Conservation (phyloP, 768 basidiomycete genomes). For the Collybiopsis confluens region DNA sequence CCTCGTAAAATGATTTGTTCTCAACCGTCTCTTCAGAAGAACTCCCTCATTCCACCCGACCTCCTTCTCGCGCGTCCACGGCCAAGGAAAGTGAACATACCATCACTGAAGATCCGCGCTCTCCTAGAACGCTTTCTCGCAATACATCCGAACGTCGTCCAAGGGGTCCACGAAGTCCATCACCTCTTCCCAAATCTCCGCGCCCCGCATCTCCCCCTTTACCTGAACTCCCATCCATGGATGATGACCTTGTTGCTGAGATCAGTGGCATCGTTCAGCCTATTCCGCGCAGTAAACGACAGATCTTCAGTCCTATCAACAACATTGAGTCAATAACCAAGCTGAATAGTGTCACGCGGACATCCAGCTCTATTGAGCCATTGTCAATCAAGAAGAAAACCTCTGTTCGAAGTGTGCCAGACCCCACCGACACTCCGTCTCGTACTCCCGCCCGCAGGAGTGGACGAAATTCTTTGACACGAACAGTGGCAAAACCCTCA, state of each 20-base stretch:
- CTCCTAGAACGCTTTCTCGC: constrained; percentile 44
- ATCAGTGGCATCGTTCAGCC: constrained; percentile 24
- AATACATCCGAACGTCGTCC: constrained; percentile 56
- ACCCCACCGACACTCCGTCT: constrained; percentile 28
- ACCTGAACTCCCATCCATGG: constrained; percentile 37
- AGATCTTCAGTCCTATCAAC: constrained; percentile 52
- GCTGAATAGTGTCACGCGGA: constrained; percentile 21
- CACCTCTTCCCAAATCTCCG: constrained; percentile 51
- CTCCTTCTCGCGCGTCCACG: constrained; percentile 49
- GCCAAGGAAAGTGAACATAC: constrained; percentile 38
- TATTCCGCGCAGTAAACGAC: constrained; percentile 64
- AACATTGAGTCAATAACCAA: constrained; percentile 56
- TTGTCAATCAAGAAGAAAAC: constrained; percentile 84
- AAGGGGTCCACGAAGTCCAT: constrained; percentile 71
- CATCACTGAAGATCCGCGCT: constrained; percentile 33
- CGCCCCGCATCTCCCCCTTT: constrained; percentile 15
- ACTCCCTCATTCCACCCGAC: constrained; percentile 50
- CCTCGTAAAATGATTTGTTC: constrained; percentile 9
- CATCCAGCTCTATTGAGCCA: constrained; percentile 57
- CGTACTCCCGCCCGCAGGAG: constrained; percentile 36
- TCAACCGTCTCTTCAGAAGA: constrained; percentile 41
- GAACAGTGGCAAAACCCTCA: constrained; percentile 38
- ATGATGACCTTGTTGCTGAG: constrained; percentile 43
- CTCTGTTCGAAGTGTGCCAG: constrained; percentile 42
- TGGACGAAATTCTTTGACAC: constrained; percentile 28